Evolutionary conservation across 1,284 basidiomycete species (phyloP).

Genomic region (Ceratobasidium sp.): DNA sequence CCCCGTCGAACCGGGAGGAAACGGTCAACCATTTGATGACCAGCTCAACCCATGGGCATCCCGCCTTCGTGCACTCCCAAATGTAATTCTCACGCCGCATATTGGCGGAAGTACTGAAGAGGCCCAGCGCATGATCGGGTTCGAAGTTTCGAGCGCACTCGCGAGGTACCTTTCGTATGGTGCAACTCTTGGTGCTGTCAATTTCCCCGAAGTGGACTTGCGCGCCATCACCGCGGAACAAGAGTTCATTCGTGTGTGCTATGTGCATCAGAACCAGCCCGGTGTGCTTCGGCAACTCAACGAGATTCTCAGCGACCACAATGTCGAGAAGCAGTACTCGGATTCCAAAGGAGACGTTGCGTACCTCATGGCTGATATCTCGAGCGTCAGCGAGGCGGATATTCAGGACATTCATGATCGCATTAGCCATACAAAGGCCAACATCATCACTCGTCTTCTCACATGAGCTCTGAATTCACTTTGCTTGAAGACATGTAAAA

Average conservation of each 20-base stretch:
- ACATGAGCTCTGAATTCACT: constrained; percentile 53
- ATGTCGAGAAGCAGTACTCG: constrained; percentile 99
- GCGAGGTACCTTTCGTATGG: constrained; percentile 92
- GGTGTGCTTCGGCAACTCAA: constrained; percentile 97
- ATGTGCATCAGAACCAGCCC: constrained; percentile 96
- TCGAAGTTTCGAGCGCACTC: constrained; percentile 88
- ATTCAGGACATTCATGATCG: constrained; percentile 81
- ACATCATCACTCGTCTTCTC: constrained; percentile 86
- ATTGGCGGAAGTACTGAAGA: constrained; percentile 99
- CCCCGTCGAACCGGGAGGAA: constrained; percentile 89
- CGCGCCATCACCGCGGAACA: constrained; percentile 89
- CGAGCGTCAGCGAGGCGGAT: constrained; percentile 83
- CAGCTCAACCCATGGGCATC: constrained; percentile 81
- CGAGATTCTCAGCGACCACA: constrained; percentile 89
- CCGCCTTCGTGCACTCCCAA: constrained; percentile 73
- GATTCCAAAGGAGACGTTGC: constrained; percentile 95
- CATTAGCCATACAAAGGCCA: constrained; percentile 81
- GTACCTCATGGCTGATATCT: constrained; percentile 95
- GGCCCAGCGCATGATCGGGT: constrained; percentile 96
- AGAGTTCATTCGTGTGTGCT: constrained; percentile 86
- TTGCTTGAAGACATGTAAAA: constrained; percentile 11
- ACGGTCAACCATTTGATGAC: constrained; percentile 86
- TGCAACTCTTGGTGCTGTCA: constrained; percentile 89
- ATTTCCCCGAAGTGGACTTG: constrained; percentile 98
- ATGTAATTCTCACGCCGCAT: constrained; percentile 95